Evolutionary conservation across 139 green algal genomes (phyloP).

Genomic region (Bryopsis sp.): DNA sequence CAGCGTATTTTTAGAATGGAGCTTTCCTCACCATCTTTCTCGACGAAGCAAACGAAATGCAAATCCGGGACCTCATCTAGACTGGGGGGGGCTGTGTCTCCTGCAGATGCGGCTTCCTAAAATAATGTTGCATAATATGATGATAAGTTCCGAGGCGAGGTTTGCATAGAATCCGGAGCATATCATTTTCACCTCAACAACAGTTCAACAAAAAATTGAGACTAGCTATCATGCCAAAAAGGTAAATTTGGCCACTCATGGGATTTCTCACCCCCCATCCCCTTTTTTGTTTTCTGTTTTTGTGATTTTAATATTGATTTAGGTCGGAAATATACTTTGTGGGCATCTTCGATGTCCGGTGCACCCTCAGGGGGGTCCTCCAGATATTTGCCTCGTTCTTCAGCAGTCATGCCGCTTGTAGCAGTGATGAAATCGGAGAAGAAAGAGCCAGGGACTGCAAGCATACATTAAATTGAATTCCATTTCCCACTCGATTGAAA

Average conservation of each 20-base stretch:
- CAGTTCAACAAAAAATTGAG: no score
- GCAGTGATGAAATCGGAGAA: constrained; percentile 53
- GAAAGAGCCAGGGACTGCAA: no score
- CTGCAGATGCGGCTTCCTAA: constrained; percentile 57
- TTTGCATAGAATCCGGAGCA: no score
- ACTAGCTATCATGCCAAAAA: no score
- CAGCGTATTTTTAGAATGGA: neutral
- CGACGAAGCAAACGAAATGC: constrained; percentile 83
- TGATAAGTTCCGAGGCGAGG: no score
- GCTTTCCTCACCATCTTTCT: constrained; percentile 38
- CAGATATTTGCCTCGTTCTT: constrained; percentile 53
- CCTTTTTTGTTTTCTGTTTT: no score
- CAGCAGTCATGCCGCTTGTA: constrained; percentile 45
- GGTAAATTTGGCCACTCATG: no score
- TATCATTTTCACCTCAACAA: no score
- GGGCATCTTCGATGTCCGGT: constrained; percentile 72
- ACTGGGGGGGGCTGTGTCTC: constrained; percentile 49
- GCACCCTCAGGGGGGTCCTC: constrained; percentile 66
- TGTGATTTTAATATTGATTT: neutral
- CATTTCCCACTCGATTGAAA: no score
- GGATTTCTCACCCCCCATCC: no score
- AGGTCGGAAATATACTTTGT: constrained; percentile 39
- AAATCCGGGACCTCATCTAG: constrained; percentile 68
- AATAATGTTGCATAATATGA: neutral
- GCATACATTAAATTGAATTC: no score